Conservation (phyloP, 768 basidiomycete species). For the Epithele typhae region DNA sequence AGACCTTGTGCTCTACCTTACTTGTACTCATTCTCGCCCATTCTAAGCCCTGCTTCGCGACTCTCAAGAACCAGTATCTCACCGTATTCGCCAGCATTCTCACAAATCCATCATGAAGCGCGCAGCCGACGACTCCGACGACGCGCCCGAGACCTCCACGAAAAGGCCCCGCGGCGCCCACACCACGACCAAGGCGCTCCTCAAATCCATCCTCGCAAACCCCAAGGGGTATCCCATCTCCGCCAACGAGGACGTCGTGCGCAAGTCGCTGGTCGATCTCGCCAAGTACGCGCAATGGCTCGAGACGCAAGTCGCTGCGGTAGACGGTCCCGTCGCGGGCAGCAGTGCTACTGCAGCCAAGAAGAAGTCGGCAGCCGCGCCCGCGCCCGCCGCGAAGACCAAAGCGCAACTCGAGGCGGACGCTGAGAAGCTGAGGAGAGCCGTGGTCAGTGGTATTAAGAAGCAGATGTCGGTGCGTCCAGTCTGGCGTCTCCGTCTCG, state of each 20-base stretch:
- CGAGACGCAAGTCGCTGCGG: conserved; percentile 16
- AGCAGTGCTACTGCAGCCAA: no score
- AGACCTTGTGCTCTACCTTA: no score
- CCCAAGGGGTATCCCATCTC: conserved; percentile 32
- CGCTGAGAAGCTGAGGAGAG: conserved; percentile 41
- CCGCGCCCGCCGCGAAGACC: conserved; percentile 12
- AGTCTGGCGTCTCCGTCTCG: neutral
- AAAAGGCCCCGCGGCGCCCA: conserved; percentile 31
- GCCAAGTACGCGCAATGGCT: conserved; percentile 31
- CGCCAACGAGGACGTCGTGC: conserved; percentile 28
- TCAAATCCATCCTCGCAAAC: conserved; percentile 36
- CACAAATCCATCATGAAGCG: no score
- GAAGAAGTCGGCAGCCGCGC: conserved; percentile 1
- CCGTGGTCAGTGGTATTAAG: conserved; percentile 43
- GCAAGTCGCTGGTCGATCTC: conserved; percentile 26
- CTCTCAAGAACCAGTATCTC: no score
- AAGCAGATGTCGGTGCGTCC: conserved; percentile 42
- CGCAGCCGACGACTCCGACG: conserved; percentile 30
- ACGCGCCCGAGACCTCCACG: conserved; percentile 9
- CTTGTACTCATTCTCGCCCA: no score
- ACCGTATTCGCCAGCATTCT: neutral
- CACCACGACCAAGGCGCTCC: conserved; percentile 31
- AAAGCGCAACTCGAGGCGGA: conserved; percentile 36
- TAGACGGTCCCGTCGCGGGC: neutral
- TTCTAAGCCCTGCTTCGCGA: no score